Percentiles rank a stretch among this genome's conserved stretches.
phyloP scores from a whole-genome alignment of 805 yeast species.

The Wickerhamomyces hampshirensis region DNA sequence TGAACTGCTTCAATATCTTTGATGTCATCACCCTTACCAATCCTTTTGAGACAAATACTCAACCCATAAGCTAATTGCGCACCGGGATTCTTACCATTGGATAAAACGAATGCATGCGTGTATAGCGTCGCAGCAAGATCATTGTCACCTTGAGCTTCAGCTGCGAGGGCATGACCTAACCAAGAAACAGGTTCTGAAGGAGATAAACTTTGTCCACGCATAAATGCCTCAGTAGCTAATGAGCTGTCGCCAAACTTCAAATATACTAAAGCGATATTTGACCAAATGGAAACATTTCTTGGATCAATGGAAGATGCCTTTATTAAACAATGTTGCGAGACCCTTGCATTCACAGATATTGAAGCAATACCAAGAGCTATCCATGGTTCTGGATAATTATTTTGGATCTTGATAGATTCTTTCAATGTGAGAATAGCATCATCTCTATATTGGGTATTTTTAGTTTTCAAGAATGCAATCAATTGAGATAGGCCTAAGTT shows the following conservation, averaged over 20 bases:
- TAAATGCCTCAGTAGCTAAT: conserved; percentile 68
- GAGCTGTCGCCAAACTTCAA: conserved; percentile 61
- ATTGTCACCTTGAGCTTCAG: conserved; percentile 44
- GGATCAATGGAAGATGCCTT: conserved; percentile 71
- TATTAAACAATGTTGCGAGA: conserved; percentile 90
- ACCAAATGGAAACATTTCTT: conserved; percentile 68
- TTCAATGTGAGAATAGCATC: conserved; percentile 55
- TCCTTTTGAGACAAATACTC: conserved; percentile 44
- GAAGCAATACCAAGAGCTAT: conserved; percentile 75
- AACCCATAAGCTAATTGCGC: conserved; percentile 72
- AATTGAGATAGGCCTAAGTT: conserved; percentile 70
- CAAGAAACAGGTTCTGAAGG: conserved; percentile 76
- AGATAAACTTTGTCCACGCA: conserved; percentile 72
- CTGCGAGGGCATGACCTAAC: conserved; percentile 77
- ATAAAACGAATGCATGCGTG: conserved; percentile 73
- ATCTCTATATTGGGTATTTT: conserved; percentile 33
- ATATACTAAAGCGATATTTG: conserved; percentile 75
- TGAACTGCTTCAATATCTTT: conserved; percentile 56
- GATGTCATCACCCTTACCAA: conserved; percentile 40
- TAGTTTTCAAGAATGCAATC: conserved; percentile 35
- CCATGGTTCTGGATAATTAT: conserved; percentile 74
- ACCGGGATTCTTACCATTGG: conserved; percentile 66
- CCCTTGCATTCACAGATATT: conserved; percentile 55
- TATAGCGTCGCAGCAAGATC: conserved; percentile 52
- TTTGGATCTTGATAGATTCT: conserved; percentile 66